A percentile compares a stretch with the other conserved stretches of the same genome.
Evolutionary conservation across 2,329 filamentous ascomycete genomes (phyloP).

Genomic region (Talaromyces amestolkiae): DNA sequence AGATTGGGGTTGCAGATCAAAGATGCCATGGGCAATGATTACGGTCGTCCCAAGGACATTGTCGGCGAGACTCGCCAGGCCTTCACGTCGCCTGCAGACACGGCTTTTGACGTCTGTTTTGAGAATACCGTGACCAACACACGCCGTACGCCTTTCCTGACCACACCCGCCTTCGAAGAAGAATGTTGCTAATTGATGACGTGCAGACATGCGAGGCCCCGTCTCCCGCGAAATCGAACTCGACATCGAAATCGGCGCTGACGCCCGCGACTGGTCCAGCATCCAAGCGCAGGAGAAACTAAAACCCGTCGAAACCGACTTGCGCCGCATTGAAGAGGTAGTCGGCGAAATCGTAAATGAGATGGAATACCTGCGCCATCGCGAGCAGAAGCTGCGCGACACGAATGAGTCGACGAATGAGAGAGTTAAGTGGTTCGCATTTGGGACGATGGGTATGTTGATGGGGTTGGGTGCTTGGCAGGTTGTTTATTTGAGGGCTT

Average conservation of each 20-base stretch:
- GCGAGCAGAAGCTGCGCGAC: constrained; percentile 94
- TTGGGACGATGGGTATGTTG: constrained; percentile 88
- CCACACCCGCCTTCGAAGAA: too few species aligned
- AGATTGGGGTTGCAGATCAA: constrained; percentile 65
- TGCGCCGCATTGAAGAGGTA: constrained; percentile 88
- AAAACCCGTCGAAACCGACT: constrained; percentile 92
- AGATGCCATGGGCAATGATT: constrained; percentile 94
- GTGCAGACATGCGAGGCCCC: constrained; percentile 41
- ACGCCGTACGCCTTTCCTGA: constrained; percentile 55
- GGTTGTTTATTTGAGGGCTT: constrained; percentile 93
- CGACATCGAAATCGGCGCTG: constrained; percentile 92
- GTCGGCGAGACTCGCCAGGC: constrained; percentile 88
- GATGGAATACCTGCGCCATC: constrained; percentile 89
- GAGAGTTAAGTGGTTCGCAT: constrained; percentile 97
- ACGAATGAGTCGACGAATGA: constrained; percentile 99
- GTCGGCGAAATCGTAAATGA: constrained; percentile 83
- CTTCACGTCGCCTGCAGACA: constrained; percentile 89
- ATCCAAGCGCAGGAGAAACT: constrained; percentile 97
- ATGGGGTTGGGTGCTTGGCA: constrained; percentile 91
- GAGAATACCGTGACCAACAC: constrained; percentile 66
- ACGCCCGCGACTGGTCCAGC: constrained; percentile 96
- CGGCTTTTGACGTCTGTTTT: constrained; percentile 94
- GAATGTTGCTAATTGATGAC: background rate
- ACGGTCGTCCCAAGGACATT: constrained; percentile 85
- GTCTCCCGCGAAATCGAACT: constrained; percentile 76